Evolutionary conservation across 495 filamentous ascomycete species (phyloP), one percentile per base, ranked within the genome.

Genomic region (Penicillium atrosanguineum): DNA sequence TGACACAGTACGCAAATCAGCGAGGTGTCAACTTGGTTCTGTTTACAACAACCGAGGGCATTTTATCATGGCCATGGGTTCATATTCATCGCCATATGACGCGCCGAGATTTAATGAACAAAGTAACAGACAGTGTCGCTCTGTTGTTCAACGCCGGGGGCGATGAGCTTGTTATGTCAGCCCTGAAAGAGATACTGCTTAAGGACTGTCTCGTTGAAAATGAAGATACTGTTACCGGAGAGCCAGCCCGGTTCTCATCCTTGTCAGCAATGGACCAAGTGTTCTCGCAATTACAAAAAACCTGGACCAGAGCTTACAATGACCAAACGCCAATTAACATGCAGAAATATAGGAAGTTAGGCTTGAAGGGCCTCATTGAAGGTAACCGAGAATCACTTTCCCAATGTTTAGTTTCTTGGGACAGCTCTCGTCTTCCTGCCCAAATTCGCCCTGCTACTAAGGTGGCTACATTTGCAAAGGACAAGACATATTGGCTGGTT

Each of bases 401-500:
- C 5, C 62, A 65, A 37, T 56, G 46, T 2, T 3, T 65, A 1
- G 15, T 65, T 38, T 18, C 28, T 4, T 65, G 53, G 56, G 61
- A 45, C 28, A 7, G 46, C 7, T 38, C 40, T 0, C 19, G 11
- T 0, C 55, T 62, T 16, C 48, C 55, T 16, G 43, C 46, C 4
- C 61, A 64, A 18, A 48, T 62, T 14, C 49, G 12, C 0, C 56
- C 63, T 9, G 60, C 63, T 20, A 63, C 48, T 3, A 50, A 53
- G 34, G 14, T 45, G 2, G 56, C 63, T 19, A 52, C 38, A n/a
- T 66, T 66, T 14, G 23, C 57, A 6, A 53, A 52, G 9, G 46
- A 77, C 55, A 79, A 73, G 56, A 81, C 83, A 0, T 87, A 87
- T 55, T 64, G 79, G 31, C 63, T 87, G 0, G 64, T 83, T 18